Evolutionary conservation across 1,284 basidiomycete species (phyloP).

Genomic region (Moesziomyces parantarcticus): DNA sequence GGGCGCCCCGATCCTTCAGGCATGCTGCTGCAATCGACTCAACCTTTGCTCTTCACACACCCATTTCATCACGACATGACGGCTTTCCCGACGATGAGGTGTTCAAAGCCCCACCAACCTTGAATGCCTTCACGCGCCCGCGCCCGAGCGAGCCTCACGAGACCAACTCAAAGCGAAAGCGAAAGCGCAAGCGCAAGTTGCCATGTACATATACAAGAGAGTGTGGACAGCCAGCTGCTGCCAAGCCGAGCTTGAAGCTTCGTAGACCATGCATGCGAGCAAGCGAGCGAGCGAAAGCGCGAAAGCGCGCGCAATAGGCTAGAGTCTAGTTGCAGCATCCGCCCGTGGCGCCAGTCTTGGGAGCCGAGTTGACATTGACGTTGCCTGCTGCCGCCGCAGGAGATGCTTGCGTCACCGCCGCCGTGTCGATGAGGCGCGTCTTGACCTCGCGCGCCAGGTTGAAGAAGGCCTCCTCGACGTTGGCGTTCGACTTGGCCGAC

Average conservation of each 20-base stretch:
- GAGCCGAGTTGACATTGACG: slow-evolving; percentile 49
- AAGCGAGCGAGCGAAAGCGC: no score
- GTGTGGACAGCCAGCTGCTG: not conserved
- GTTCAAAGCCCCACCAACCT: not conserved
- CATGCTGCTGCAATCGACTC: no score
- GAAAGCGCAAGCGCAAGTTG: not conserved
- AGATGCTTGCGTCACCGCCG: slow-evolving; percentile 39
- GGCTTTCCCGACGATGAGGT: no score
- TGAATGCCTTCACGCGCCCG: not conserved
- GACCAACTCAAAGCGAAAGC: not conserved
- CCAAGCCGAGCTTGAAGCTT: not conserved
- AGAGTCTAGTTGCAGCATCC: slow-evolving; percentile 34
- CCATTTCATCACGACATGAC: no score
- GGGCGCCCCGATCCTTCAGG: no score
- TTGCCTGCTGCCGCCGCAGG: slow-evolving; percentile 40
- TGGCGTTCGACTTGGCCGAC: slow-evolving; percentile 95
- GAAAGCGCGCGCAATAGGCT: no score
- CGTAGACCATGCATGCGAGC: no score
- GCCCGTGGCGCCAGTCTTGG: slow-evolving; percentile 31
- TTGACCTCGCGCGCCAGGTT: slow-evolving; percentile 84
- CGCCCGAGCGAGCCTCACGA: not conserved
- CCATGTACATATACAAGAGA: slow-evolving; percentile 13
- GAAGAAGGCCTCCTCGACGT: slow-evolving; percentile 99
- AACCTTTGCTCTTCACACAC: no score
- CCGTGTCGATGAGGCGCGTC: slow-evolving; percentile 85